Evolutionary conservation across 352 stramenopile genomes (phyloP).

Genomic region (Phytophthora pluvialis): DNA sequence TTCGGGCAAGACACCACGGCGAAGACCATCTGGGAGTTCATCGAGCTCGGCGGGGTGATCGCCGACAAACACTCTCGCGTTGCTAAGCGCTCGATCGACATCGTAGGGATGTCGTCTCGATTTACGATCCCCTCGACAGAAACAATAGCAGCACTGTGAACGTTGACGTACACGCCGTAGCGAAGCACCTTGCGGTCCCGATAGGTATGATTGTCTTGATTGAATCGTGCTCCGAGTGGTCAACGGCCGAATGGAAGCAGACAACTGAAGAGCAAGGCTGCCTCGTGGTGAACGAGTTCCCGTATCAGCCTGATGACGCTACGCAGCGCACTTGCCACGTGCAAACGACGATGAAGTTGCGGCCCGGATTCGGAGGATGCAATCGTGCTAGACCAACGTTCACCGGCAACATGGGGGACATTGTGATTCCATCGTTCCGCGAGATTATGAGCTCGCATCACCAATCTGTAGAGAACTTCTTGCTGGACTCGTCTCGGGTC

Average conservation of each 20-base stretch:
- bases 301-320: background rate
- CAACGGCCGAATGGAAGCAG: background rate
- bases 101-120: background rate
- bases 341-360: slow-evolving; percentile 21
- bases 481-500: slow-evolving; percentile 24
- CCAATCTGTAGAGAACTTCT: slow-evolving; percentile 32
- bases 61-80: background rate
- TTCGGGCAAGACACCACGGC: slow-evolving; percentile 1
- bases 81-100: background rate
- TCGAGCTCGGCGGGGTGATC: background rate
- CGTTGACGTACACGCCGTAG: slow-evolving; percentile 1
- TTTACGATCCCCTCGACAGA: background rate
- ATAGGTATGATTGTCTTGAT: background rate
- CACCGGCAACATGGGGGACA: slow-evolving; percentile 18
- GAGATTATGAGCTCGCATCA: slow-evolving; percentile 29
- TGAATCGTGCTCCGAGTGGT: slow-evolving; percentile 1
- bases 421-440: slow-evolving; percentile 35
- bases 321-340: slow-evolving; percentile 8
- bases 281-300: slow-evolving; percentile 3
- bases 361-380: background rate
- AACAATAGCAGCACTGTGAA: background rate
- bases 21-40: slow-evolving; percentile 6
- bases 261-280: slow-evolving; percentile 18
- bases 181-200: background rate
- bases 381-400: slow-evolving; percentile 2